These are phyloP conservation scores for Podaxis pistillaris DNA, from an alignment of 768 basidiomycete species.

Conservation along the genomic window DNA sequence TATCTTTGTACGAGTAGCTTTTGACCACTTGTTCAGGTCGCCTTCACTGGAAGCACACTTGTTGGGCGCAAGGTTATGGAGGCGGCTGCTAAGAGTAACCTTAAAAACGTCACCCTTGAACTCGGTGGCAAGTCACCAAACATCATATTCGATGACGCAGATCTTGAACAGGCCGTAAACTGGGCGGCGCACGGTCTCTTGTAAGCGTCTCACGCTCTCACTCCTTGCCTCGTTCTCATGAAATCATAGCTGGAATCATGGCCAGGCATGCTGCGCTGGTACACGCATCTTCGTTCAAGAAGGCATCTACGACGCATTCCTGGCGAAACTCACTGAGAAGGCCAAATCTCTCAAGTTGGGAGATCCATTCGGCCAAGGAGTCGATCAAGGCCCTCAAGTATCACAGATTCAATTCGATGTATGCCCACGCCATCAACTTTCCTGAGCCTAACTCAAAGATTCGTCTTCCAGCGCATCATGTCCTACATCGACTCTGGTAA, in stretches of 20 bases:
- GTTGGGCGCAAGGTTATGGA: slow-evolving; percentile 80
- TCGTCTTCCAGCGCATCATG: slow-evolving; percentile 56
- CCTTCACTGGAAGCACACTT: slow-evolving; percentile 84
- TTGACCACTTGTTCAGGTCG: slow-evolving; percentile 34
- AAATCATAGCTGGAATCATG: slow-evolving; percentile 52
- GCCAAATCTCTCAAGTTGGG: slow-evolving; percentile 60
- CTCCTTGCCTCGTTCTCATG: neutral
- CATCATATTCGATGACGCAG: slow-evolving; percentile 73
- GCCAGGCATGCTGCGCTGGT: slow-evolving; percentile 83
- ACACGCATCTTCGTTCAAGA: slow-evolving; percentile 84
- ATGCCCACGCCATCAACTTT: slow-evolving; percentile 20
- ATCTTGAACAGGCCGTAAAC: slow-evolving; percentile 67
- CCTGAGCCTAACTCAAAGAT: neutral
- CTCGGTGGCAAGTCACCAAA: slow-evolving; percentile 76
- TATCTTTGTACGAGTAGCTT: neutral
- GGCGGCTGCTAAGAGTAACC: slow-evolving; percentile 74
- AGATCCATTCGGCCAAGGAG: slow-evolving; percentile 60
- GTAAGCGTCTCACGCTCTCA: slow-evolving; percentile 37
- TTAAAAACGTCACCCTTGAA: slow-evolving; percentile 84
- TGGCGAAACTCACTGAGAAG: slow-evolving; percentile 56
- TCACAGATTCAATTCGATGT: slow-evolving; percentile 75
- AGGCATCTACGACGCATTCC: slow-evolving; percentile 76
- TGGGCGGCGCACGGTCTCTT: slow-evolving; percentile 76
- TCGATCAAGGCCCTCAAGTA: slow-evolving; percentile 78
- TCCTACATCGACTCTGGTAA: slow-evolving; percentile 74